Evolutionary conservation across 2,329 filamentous ascomycete species (phyloP).

Genomic region (Atkinsonella hypoxylon): DNA sequence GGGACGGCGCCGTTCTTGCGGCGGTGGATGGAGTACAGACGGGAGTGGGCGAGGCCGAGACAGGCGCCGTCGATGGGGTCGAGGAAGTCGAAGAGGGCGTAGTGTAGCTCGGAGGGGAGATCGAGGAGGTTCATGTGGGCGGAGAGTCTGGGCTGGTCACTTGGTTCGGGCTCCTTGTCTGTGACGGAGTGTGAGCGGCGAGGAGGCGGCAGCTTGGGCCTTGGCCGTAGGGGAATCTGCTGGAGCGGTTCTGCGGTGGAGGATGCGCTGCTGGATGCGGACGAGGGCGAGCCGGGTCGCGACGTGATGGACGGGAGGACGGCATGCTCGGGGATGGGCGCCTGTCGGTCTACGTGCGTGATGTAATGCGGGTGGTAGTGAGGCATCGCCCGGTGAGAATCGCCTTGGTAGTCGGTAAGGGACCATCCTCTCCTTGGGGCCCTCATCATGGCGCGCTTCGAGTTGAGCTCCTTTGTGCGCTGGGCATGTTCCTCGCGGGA

Average conservation of each 20-base stretch:
- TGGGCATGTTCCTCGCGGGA: conserved; percentile 30
- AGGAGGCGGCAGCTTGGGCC: conserved; percentile 31
- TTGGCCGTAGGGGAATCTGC: conserved; percentile 13
- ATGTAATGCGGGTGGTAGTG: conserved; percentile 6
- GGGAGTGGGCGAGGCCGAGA: conserved; percentile 44
- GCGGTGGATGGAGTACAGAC: conserved; percentile 47
- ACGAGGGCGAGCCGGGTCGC: conserved; percentile 5
- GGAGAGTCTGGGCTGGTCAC: conserved; percentile 34
- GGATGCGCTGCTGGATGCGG: conserved; percentile 1
- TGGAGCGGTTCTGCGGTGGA: conserved; percentile 9
- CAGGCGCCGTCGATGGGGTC: conserved; percentile 54
- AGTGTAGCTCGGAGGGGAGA: conserved; percentile 48
- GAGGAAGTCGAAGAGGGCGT: conserved; percentile 47
- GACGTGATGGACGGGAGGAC: conserved; percentile 8
- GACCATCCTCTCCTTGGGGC: conserved; percentile 34
- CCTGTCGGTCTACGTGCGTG: conserved; percentile 16
- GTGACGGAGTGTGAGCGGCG: conserved; percentile 49
- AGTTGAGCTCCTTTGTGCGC: conserved; percentile 25
- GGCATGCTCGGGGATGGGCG: conserved; percentile 24
- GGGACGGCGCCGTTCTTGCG: conserved; percentile 44
- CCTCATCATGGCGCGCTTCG: conserved; percentile 24
- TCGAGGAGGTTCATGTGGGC: conserved; percentile 34
- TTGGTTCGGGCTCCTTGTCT: conserved; percentile 45
- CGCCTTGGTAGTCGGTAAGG: conserved; percentile 30
- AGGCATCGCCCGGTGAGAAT: conserved; percentile 11